These are phyloP conservation scores for Linnemannia schmuckeri DNA, from an alignment of 192 early-diverging fungal genomes.

Conservation along the genomic window DNA sequence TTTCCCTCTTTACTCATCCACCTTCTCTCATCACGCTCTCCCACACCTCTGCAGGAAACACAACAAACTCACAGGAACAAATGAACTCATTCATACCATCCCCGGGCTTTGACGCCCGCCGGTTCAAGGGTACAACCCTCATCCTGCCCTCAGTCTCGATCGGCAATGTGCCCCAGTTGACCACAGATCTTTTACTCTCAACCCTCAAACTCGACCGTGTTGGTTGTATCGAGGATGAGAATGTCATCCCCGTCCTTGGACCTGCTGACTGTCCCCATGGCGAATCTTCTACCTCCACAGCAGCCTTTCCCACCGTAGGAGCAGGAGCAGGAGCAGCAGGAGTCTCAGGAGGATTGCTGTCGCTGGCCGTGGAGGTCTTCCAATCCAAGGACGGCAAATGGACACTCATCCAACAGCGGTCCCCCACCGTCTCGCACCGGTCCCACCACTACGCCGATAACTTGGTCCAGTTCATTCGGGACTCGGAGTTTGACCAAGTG, in stretches of 20 bases:
- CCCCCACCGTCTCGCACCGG: conserved; percentile 67
- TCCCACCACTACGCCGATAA: conserved; percentile 64
- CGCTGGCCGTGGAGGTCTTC: conserved; percentile 71
- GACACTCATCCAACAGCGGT: conserved; percentile 81
- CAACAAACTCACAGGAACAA: neutral
- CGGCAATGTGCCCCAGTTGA: conserved; percentile 84
- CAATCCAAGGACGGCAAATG: conserved; percentile 72
- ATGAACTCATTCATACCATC: conserved; percentile 61
- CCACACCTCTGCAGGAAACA: neutral
- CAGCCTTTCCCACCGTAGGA: conserved; percentile 35
- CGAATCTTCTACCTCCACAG: conserved; percentile 5
- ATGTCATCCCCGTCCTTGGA: conserved; percentile 72
- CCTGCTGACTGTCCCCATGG: conserved; percentile 50
- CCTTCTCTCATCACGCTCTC: neutral
- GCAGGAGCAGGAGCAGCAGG: neutral
- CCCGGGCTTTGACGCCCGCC: conserved; percentile 51
- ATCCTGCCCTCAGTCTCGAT: conserved; percentile 78
- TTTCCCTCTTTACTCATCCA: neutral
- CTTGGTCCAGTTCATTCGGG: conserved; percentile 68
- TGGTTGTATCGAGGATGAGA: conserved; percentile 72
- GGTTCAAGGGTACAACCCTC: conserved; percentile 55
- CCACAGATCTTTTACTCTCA: conserved; percentile 76
- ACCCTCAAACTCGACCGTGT: conserved; percentile 71
- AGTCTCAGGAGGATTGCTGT: conserved; percentile 36
- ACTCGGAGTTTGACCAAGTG: conserved; percentile 65